Base-by-base conservation (phyloP, 2,329 filamentous ascomycete genomes). In the Ascochyta lentis region DNA sequence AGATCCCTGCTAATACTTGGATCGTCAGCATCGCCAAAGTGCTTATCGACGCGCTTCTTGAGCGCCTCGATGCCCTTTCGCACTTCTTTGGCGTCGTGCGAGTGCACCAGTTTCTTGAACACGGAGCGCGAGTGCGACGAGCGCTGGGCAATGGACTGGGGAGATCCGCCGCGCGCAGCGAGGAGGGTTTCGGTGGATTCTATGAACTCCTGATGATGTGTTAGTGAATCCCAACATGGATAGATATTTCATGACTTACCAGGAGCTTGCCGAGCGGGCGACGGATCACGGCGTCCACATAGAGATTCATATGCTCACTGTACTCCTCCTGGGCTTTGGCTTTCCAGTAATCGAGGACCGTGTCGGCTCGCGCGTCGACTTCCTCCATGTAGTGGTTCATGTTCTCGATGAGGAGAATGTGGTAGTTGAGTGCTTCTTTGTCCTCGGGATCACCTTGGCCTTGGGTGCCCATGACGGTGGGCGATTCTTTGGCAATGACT, bases 301-400 rank as follows among this genome's bases (percentile, higher is more conserved):
- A 99, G 12, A 95, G 82, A 35, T 84, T 84, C 86, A 97, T 87
- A 74, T 98, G 95, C 76, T 96, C 92, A 49, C 84, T 81, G 75
- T 96, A 88, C 77, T 96, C 92, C 41, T 86, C 83, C 29, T 84
- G 81, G 1, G 94, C 95, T 54, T 89, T 88, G 35, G 88, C 85
- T 69, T 88, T 89, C 91, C 93, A 97, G 64, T 91, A 87, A 57
- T 91, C 87, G 4, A 98, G 83, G 0, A 96, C 86, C 7, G 89
- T 84, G 59, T 95, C 86, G 34, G 85, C 83, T 16, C 86, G 84
- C 15, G 89, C 79, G 64, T 96, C 91, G 8, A 96, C 89, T 75
- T 97, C 93, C 73, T 98, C 93, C 10, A 95, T 81, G 77, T 96
- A 98, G 76, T 96, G 92, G 71, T 97, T 96, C 92, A 97, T 97